A percentile compares a stretch with the other conserved stretches of the same genome.
phyloP scores from a whole-genome alignment of 2,329 filamentous ascomycete genomes.

The Pseudogymnoascus sp. region DNA sequence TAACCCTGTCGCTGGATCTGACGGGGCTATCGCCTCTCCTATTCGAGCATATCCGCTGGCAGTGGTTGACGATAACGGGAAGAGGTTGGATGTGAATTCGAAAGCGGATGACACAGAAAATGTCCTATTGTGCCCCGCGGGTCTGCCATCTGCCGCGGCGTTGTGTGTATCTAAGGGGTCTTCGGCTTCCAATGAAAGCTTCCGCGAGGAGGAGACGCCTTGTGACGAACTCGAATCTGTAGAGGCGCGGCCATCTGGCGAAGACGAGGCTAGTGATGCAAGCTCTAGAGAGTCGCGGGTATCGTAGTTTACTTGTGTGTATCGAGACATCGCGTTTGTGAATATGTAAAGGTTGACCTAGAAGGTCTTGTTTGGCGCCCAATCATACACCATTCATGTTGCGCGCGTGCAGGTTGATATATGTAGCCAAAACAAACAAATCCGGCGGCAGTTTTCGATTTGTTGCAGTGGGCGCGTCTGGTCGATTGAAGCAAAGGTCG shows the following conservation, averaged over 20 bases:
- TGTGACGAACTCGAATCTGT: constrained; percentile 64
- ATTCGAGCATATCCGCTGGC: constrained; percentile 75
- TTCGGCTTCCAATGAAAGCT: constrained; percentile 79
- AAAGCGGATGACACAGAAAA: constrained; percentile 91
- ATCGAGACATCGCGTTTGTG: constrained; percentile 6
- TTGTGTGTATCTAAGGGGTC: constrained; percentile 64
- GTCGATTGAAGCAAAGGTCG: background rate
- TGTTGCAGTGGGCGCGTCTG: background rate
- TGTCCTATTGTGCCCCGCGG: constrained; percentile 49
- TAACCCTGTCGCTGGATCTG: constrained; percentile 46
- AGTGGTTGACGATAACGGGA: constrained; percentile 78
- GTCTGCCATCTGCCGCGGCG: constrained; percentile 33
- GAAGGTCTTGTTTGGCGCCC: background rate
- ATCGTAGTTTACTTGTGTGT: constrained; percentile 13
- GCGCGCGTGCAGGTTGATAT: background rate
- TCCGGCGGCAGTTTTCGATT: background rate
- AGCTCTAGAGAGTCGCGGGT: constrained; percentile 89
- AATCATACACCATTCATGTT: constrained; percentile 9
- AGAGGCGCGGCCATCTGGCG: constrained; percentile 50
- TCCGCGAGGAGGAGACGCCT: constrained; percentile 87
- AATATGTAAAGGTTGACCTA: background rate
- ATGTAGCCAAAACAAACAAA: background rate
- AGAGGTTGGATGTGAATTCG: constrained; percentile 88
- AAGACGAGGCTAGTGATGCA: constrained; percentile 84
- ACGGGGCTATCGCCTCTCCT: constrained; percentile 59